These are phyloP conservation scores for Knoxia roxburghii DNA, from an alignment of 257 asterid species.

Conservation along the genomic window DNA sequence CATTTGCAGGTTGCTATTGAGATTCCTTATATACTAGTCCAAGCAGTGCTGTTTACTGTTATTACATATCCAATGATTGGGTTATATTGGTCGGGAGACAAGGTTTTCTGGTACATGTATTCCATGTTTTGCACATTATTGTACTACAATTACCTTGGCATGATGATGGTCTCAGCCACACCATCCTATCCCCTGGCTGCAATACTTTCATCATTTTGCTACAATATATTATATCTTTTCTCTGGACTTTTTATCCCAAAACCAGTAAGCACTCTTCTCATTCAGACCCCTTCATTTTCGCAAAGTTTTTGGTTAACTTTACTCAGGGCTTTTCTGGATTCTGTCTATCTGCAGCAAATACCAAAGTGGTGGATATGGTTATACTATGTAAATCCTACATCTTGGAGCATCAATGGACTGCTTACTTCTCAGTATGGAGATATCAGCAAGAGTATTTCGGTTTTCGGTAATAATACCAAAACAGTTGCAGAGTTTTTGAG, in stretches of 20 bases:
- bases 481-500: no score
- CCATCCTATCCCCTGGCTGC: slow-evolving; percentile 23
- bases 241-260: slow-evolving; percentile 54
- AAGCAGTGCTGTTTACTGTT: not conserved
- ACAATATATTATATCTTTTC: slow-evolving; percentile 37
- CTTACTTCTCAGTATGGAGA: no score
- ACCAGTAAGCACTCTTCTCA: slow-evolving; percentile 24
- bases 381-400: no score
- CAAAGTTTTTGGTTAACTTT: no score
- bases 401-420: no score
- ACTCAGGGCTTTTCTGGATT: no score
- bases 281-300: no score
- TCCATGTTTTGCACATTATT: not conserved
- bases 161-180: slow-evolving; percentile 26
- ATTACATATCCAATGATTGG: not conserved
- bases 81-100: slow-evolving; percentile 6
- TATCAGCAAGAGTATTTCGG: no score
- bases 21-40: not conserved
- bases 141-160: slow-evolving; percentile 18
- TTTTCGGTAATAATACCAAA: no score
- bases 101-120: not conserved
- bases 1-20: not conserved
- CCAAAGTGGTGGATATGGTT: no score
- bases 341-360: no score
- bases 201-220: slow-evolving; percentile 34